Evolutionary conservation across 1,284 basidiomycete species (phyloP), one percentile per base, ranked within the genome.

Genomic region (Vanrija pseudolonga): DNA sequence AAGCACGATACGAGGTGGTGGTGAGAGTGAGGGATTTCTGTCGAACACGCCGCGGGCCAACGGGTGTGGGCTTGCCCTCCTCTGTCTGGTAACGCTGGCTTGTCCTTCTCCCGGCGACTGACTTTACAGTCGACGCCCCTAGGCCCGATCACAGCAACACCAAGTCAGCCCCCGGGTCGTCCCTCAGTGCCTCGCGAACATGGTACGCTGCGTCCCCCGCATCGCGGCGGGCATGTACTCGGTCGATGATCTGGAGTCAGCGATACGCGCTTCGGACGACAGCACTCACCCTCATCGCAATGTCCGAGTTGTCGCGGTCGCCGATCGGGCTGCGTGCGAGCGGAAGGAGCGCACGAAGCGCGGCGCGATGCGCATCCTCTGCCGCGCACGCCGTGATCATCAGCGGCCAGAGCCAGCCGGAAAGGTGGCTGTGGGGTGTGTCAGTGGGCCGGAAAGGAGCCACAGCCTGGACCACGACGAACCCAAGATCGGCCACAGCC

Each of bases 361-460:
- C 9, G 32, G 32, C 2, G 32, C 32, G 32, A 12, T 32, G 32
- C 11, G 32, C 32, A 14, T 28, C 38, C 1, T 26, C 15, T 3
- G 51, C 51, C n/a, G 51, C 51, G 24, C 46, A 48, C 6, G 12
- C 51, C 14, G 43, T 46, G 24, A 53, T 23, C 18, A 48, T 3
- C 14, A 53, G 26, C 0, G 51, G 51, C 51, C 51, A 53, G 23
- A 44, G 40, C 51, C 51, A 53, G 18, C 51, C 51, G 23, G 26
- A 23, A 20, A 53, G 51, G 18, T 43, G 38, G 26, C 26, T 26
- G 26, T 11, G 26, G 24, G n/a, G n/a, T n/a, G 26, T 26, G 26
- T 26, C 26, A 26, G 26, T 11, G 26, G 6, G 11, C 11, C 26
- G n/a, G n/a, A n/a, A n/a, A n/a, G n/a, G n/a, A 24, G 8, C 24